phyloP scores from a whole-genome alignment of 306 rosid species.

The Cucurbita pepo region DNA sequence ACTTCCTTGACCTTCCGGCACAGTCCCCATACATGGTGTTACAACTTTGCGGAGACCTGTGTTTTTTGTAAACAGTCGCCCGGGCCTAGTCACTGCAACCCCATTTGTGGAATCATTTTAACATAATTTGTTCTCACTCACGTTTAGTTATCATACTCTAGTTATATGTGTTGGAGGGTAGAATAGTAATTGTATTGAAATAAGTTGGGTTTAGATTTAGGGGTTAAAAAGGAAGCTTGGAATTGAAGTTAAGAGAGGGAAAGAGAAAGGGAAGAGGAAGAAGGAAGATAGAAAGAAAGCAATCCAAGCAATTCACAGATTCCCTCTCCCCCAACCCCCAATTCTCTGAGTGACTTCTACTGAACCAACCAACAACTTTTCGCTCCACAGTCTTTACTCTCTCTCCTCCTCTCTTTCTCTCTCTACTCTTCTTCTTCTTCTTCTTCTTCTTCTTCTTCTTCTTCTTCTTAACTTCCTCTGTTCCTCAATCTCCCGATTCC shows the following conservation, averaged over 20 bases:
- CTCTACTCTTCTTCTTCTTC: not conserved
- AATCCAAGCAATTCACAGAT: not conserved
- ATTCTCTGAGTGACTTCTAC: not conserved
- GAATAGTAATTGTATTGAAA: not conserved
- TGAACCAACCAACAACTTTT: constrained; percentile 12
- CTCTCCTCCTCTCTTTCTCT: constrained; percentile 15
- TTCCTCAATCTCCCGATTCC: not conserved
- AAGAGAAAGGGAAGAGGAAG: not conserved
- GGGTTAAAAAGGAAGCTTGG: not conserved
- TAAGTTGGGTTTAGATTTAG: not conserved
- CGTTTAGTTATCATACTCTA: too few relatives aligned
- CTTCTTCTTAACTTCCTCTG: not conserved
- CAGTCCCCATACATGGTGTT: too few relatives aligned
- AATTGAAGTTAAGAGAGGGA: not conserved
- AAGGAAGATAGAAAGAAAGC: not conserved
- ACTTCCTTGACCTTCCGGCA: too few relatives aligned
- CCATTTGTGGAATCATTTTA: too few relatives aligned
- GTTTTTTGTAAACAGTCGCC: too few relatives aligned
- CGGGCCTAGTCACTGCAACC: too few relatives aligned
- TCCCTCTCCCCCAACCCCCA: not conserved
- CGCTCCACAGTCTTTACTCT: constrained; percentile 1
- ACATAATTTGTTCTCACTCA: too few relatives aligned
- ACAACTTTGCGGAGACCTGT: too few relatives aligned
- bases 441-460: not conserved
- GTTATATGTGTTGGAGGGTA: not conserved